These are phyloP conservation scores for Pythium biforme DNA, from an alignment of 352 stramenopile genomes.

Conservation along the genomic window DNA sequence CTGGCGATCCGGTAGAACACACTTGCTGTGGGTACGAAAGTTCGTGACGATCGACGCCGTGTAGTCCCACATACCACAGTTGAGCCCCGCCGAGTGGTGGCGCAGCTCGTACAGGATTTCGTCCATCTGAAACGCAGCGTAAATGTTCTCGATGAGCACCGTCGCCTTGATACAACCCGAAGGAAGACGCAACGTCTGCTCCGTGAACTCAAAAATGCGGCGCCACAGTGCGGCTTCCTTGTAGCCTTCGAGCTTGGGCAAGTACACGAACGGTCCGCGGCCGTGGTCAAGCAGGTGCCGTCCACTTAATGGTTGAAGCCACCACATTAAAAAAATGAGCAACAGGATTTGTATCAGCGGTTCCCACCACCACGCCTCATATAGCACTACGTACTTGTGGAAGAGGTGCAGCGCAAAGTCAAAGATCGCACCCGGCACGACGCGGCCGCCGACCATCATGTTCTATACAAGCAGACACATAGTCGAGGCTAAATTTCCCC, in stretches of 20 bases:
- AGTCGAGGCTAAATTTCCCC: too few relatives aligned
- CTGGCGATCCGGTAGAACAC: constrained; percentile 91
- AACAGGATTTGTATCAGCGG: too few relatives aligned
- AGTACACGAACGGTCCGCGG: constrained; percentile 92
- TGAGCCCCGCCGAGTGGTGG: constrained; percentile 93
- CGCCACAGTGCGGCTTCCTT: constrained; percentile 95
- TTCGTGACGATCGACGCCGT: constrained; percentile 96
- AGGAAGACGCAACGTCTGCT: constrained; percentile 86
- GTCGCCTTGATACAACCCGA: constrained; percentile 85
- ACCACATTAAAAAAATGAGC: too few relatives aligned
- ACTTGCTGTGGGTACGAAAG: constrained; percentile 79
- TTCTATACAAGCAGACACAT: too few relatives aligned
- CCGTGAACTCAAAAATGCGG: constrained; percentile 91
- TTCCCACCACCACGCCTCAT: too few relatives aligned
- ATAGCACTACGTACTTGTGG: constrained; percentile 92
- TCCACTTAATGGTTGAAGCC: too few relatives aligned
- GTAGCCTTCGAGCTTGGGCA: constrained; percentile 92
- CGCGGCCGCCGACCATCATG: constrained; percentile 87
- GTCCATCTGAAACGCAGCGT: constrained; percentile 97
- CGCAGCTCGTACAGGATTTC: constrained; percentile 95
- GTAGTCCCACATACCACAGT: constrained; percentile 98
- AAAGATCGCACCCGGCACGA: constrained; percentile 90
- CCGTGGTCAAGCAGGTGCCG: constrained; percentile 70
- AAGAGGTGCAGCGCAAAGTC: constrained; percentile 96
- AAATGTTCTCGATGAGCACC: constrained; percentile 96